These are phyloP conservation scores for Nicotiana attenuata DNA, from an alignment of 257 asterid species.

Conservation along the genomic window DNA sequence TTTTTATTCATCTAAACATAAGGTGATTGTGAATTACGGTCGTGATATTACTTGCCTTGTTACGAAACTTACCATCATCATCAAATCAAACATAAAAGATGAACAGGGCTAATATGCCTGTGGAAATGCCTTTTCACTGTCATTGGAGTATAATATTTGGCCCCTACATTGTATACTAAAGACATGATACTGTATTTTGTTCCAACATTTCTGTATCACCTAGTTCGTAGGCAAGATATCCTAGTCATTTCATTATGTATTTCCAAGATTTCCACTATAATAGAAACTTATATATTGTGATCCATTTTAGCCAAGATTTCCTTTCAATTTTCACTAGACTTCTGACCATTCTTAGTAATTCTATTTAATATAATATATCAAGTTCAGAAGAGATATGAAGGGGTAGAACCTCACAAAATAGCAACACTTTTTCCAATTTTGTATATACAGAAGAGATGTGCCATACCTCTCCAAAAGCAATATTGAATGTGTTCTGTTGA, in stretches of 20 bases:
- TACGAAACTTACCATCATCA: background rate
- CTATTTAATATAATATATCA: background rate
- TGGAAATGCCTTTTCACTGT: background rate
- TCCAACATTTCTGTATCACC: constrained; percentile 4
- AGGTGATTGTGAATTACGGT: background rate
- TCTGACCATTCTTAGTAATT: background rate
- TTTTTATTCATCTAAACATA: background rate
- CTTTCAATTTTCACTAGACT: background rate
- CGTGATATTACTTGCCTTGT: background rate
- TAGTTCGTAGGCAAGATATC: background rate
- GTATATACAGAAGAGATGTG: background rate
- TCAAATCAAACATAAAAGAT: background rate
- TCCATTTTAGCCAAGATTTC: background rate
- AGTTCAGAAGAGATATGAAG: background rate
- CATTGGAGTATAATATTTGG: background rate
- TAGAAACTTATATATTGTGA: background rate
- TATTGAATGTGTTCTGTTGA: constrained; percentile 4
- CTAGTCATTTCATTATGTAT: background rate
- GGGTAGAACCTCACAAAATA: background rate
- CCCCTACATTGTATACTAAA: background rate
- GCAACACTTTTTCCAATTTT: background rate
- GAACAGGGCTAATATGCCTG: background rate
- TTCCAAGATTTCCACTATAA: background rate
- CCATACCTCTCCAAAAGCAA: constrained; percentile 26
- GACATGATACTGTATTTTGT: background rate